Evolutionary conservation across 129 eudicot genomes (phyloP).

Genomic region (Flaveria ramosissima): DNA sequence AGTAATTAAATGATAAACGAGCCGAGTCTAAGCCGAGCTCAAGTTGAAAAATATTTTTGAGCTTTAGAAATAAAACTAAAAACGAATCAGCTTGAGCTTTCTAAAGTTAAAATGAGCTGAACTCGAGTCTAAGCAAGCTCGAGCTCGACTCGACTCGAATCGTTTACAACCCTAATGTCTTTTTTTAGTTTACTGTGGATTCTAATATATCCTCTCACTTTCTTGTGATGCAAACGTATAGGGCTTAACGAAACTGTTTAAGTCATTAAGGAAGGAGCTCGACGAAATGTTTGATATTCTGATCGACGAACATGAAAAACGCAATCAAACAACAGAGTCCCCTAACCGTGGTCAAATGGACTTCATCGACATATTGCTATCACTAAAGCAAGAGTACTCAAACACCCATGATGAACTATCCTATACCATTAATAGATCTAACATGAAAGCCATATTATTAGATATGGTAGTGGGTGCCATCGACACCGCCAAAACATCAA

Average conservation of each 20-base stretch:
- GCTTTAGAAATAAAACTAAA: too few relatives aligned
- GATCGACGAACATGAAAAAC: constrained; percentile 15
- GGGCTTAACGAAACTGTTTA: not conserved
- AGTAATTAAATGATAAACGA: too few relatives aligned
- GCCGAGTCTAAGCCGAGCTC: too few relatives aligned
- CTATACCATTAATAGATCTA: constrained; percentile 8
- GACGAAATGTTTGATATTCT: constrained; percentile 6
- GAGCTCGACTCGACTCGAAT: too few relatives aligned
- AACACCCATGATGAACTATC: constrained; percentile 16
- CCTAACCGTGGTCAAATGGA: not conserved
- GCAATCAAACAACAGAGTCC: not conserved
- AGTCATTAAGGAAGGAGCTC: not conserved
- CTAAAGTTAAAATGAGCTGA: too few relatives aligned
- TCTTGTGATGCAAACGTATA: not conserved
- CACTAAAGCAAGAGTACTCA: not conserved
- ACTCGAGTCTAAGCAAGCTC: too few relatives aligned
- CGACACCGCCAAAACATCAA: not conserved
- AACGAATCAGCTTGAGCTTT: too few relatives aligned
- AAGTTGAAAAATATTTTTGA: too few relatives aligned
- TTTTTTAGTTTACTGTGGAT: not conserved
- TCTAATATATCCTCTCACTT: not conserved
- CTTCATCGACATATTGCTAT: constrained; percentile 6
- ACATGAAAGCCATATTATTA: constrained; percentile 12
- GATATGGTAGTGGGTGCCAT: constrained; percentile 1
- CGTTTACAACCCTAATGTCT: not conserved